Evolutionary conservation across 805 yeast genomes (phyloP).

Genomic region (Saccharomycopsis sp.): DNA sequence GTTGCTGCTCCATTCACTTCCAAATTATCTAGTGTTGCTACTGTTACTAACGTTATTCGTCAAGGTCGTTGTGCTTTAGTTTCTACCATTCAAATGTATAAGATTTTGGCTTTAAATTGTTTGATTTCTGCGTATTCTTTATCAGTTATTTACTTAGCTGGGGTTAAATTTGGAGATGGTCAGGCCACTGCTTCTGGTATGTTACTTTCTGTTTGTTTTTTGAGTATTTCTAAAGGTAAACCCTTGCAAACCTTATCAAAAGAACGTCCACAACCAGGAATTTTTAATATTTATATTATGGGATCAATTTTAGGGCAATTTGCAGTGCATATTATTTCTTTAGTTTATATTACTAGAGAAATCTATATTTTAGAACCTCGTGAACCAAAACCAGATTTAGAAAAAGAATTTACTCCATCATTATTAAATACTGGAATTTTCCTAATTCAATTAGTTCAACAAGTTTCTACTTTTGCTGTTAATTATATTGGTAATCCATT

Average conservation of each 20-base stretch:
- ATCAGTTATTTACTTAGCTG: constrained; percentile 89
- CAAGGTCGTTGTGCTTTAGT: constrained; percentile 98
- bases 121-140: constrained; percentile 92
- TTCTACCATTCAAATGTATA: constrained; percentile 97
- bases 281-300: constrained; percentile 91
- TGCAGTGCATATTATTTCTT: constrained; percentile 78
- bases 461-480: constrained; percentile 94
- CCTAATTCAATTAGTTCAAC: constrained; percentile 88
- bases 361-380: constrained; percentile 88
- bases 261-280: constrained; percentile 96
- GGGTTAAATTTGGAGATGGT: constrained; percentile 96
- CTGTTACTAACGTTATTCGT: constrained; percentile 88
- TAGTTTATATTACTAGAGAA: constrained; percentile 73
- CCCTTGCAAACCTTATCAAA: constrained; percentile 82
- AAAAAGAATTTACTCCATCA: constrained; percentile 80
- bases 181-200: constrained; percentile 97
- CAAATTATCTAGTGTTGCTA: constrained; percentile 79
- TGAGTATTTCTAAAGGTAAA: constrained; percentile 88
- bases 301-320: constrained; percentile 96
- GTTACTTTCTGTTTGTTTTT: constrained; percentile 84
- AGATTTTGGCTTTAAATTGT: constrained; percentile 93
- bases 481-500: constrained; percentile 97
- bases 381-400: constrained; percentile 81
- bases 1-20: constrained; percentile 99
- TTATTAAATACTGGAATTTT: constrained; percentile 93